phyloP scores from a whole-genome alignment of 257 asterid genomes.

The Anisodus acutangulus region DNA sequence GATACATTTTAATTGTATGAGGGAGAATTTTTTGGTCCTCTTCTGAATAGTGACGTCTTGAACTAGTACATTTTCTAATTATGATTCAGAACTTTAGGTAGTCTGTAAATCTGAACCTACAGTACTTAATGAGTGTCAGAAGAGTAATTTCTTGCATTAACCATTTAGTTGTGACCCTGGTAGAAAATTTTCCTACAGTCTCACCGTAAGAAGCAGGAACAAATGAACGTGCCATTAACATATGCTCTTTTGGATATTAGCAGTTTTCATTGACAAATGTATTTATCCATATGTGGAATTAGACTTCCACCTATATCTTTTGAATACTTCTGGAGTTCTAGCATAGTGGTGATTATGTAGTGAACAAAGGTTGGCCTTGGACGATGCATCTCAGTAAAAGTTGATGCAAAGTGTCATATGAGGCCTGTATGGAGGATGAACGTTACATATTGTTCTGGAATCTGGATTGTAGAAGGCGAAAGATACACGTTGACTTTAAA shows the following conservation, averaged over 20 bases:
- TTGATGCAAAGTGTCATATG: neutral
- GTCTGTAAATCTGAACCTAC: neutral
- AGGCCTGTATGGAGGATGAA: neutral
- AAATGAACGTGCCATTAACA: neutral
- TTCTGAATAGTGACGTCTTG: neutral
- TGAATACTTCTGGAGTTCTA: neutral
- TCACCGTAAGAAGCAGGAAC: neutral
- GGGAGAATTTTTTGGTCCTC: neutral
- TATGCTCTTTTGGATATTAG: constrained; percentile 1
- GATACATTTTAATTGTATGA: neutral
- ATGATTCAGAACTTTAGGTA: neutral
- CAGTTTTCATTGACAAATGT: neutral
- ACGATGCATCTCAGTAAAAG: neutral
- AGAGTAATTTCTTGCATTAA: neutral
- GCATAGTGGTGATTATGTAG: neutral
- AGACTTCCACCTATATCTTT: neutral
- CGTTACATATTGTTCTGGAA: neutral
- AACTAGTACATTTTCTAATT: neutral
- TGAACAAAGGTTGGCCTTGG: neutral
- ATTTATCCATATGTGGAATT: neutral
- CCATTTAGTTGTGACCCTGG: neutral
- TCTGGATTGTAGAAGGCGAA: neutral
- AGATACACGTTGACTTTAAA: neutral
- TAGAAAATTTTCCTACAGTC: neutral
- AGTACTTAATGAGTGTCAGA: neutral